phyloP scores from a whole-genome alignment of 2,329 filamentous ascomycete species.

The Colletotrichum gloeosporioides region DNA sequence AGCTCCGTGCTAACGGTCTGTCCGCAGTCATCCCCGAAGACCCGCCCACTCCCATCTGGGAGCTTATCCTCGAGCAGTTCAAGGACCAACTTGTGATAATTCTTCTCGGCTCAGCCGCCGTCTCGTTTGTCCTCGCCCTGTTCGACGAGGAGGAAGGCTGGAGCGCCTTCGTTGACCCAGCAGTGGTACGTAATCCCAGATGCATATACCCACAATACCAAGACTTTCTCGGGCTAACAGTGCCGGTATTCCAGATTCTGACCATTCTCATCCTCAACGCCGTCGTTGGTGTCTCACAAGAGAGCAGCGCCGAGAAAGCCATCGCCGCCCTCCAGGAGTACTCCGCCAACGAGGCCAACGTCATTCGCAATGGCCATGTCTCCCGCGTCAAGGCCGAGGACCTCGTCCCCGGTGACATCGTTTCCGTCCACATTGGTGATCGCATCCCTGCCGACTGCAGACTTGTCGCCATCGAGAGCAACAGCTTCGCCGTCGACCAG shows the following conservation, averaged over 20 bases:
- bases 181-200: conserved; percentile 71
- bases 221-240: conserved; percentile 22
- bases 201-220: conserved; percentile 12
- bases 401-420: conserved; percentile 90
- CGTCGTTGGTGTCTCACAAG: conserved; percentile 96
- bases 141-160: conserved; percentile 94
- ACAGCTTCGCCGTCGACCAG: conserved; percentile 96
- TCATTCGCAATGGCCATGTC: conserved; percentile 82
- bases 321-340: conserved; percentile 99
- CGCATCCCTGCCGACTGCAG: conserved; percentile 95
- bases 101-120: conserved; percentile 86
- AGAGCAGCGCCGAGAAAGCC: conserved; percentile 97
- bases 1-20: conserved; percentile 18
- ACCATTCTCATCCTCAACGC: conserved; percentile 97
- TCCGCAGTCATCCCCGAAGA: conserved; percentile 74
- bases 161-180: conserved; percentile 96
- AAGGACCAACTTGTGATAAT: conserved; percentile 99
- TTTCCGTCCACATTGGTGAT: conserved; percentile 88
- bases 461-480: conserved; percentile 88
- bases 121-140: conserved; percentile 91
- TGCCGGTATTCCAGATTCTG: conserved; percentile 69
- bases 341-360: conserved; percentile 96
- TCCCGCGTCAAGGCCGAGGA: conserved; percentile 94
- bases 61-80: conserved; percentile 97
- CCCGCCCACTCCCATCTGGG: conserved; percentile 93